These are phyloP conservation scores for Eucalyptus cloeziana DNA, from an alignment of 345 rosid genomes.

Conservation along the genomic window DNA sequence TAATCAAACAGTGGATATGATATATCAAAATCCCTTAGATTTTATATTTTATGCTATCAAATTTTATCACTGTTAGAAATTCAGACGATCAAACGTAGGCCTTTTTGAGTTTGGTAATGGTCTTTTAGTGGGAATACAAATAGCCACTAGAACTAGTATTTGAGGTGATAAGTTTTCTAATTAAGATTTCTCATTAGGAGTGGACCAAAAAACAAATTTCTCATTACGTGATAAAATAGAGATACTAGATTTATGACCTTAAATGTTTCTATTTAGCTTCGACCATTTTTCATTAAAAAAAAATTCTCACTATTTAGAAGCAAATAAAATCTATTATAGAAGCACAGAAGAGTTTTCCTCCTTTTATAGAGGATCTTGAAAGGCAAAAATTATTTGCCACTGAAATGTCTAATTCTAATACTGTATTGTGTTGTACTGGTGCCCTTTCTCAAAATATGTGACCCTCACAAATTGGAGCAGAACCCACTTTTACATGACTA, in stretches of 20 bases:
- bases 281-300: neutral
- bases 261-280: neutral
- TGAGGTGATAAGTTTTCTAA: neutral
- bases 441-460: neutral
- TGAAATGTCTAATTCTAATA: neutral
- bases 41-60: too few relatives aligned
- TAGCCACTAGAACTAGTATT: neutral
- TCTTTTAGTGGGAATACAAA: neutral
- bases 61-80: accelerated
- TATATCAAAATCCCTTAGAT: accelerated
- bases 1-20: too few relatives aligned
- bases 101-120: neutral
- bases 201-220: neutral
- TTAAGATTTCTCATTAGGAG: neutral
- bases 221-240: neutral
- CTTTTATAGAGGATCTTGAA: neutral
- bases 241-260: neutral
- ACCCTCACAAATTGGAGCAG: neutral
- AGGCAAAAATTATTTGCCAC: neutral
- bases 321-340: neutral
- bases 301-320: neutral
- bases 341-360: neutral
- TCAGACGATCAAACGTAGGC: accelerated
- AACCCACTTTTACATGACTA: neutral
- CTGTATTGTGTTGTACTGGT: neutral